phyloP scores from a whole-genome alignment of 495 filamentous ascomycete genomes.

The Xylaria palmicola region DNA sequence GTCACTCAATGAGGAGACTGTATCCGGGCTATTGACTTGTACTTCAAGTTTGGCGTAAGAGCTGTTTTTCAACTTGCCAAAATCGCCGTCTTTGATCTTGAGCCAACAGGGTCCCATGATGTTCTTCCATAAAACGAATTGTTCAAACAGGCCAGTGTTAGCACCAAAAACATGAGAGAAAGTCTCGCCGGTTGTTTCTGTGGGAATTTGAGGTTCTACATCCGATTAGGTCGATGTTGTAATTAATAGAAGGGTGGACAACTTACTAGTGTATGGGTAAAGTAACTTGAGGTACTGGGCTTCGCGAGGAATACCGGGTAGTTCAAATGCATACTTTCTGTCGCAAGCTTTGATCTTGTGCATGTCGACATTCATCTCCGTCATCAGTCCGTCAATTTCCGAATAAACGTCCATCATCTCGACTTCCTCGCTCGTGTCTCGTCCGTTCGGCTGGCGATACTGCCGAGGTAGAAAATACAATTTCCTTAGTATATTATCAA shows the following conservation, averaged over 20 bases:
- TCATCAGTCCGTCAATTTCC: constrained; percentile 85
- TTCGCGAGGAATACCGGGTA: constrained; percentile 83
- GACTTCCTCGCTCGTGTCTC: constrained; percentile 75
- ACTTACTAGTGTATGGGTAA: constrained; percentile 75
- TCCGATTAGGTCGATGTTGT: constrained; percentile 8
- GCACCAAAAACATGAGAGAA: constrained; percentile 94
- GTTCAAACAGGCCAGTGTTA: constrained; percentile 92
- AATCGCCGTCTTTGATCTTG: constrained; percentile 79
- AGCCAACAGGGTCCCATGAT: constrained; percentile 99
- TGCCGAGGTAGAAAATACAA: constrained; percentile 89
- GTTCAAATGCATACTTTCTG: constrained; percentile 94
- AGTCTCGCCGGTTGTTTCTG: constrained; percentile 72
- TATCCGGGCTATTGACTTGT: constrained; percentile 70
- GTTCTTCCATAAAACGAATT: constrained; percentile 97
- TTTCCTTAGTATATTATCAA: constrained; percentile 92
- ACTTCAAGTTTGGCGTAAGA: constrained; percentile 98
- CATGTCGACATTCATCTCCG: constrained; percentile 74
- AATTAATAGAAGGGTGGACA: background rate
- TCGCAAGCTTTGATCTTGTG: constrained; percentile 90
- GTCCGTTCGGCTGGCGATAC: constrained; percentile 54
- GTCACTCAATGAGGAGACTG: constrained; percentile 67
- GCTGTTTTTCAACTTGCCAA: constrained; percentile 79
- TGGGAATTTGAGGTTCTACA: constrained; percentile 59
- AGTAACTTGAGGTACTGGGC: constrained; percentile 88
- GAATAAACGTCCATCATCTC: constrained; percentile 86